Conservation (phyloP, 352 stramenopile genomes). For the Hyaloperonospora arabidopsidis region DNA sequence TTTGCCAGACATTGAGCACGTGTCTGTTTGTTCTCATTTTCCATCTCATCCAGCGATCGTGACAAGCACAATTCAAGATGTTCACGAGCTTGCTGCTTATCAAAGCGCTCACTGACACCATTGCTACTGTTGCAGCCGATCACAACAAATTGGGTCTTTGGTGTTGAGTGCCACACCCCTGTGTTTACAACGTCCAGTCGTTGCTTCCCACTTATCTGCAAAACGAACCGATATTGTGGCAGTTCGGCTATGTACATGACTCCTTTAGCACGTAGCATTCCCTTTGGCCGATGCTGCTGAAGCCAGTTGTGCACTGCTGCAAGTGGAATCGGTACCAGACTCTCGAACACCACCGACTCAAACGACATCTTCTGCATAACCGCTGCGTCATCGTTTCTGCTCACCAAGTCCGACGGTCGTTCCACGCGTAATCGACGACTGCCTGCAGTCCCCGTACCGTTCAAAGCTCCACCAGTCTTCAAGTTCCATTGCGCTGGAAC, state of each 20-base stretch:
- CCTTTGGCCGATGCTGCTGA: constrained; percentile 24
- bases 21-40: not conserved
- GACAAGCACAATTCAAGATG: constrained; percentile 31
- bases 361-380: constrained; percentile 19
- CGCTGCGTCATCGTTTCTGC: not conserved
- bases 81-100: constrained; percentile 22
- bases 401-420: not conserved
- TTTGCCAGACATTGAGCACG: constrained; percentile 18
- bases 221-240: constrained; percentile 48
- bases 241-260: constrained; percentile 59
- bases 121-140: constrained; percentile 32
- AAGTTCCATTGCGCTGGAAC: constrained; percentile 57
- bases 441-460: constrained; percentile 9
- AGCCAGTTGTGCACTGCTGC: constrained; percentile 50
- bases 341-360: constrained; percentile 43
- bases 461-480: constrained; percentile 27
- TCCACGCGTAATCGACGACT: constrained; percentile 31
- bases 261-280: constrained; percentile 50
- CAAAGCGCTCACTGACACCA: constrained; percentile 16
- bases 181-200: constrained; percentile 60
- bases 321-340: constrained; percentile 29
- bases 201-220: constrained; percentile 63
- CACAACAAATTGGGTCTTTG: constrained; percentile 68
- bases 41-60: constrained; percentile 8
- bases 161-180: constrained; percentile 44